These are phyloP conservation scores for Exophiala calicioides DNA, from an alignment of 2,329 filamentous ascomycete species.

Conservation along the genomic window DNA sequence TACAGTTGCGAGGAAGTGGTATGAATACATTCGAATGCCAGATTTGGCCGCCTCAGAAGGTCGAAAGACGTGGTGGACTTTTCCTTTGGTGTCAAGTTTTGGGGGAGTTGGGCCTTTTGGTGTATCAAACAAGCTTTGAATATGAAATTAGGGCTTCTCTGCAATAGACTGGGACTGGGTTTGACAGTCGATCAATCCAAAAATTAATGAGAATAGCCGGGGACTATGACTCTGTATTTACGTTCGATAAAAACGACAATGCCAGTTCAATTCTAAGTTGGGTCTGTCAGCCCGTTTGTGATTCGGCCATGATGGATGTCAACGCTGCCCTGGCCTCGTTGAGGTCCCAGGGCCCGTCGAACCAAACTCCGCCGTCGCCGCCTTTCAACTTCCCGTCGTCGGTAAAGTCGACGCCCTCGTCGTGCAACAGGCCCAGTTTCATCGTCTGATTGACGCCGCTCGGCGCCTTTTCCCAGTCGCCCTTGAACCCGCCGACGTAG, in stretches of 20 bases:
- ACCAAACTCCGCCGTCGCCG: slow-evolving; percentile 21
- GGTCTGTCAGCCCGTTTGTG: background rate
- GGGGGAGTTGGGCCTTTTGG: slow-evolving; percentile 7
- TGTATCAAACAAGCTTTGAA: slow-evolving; percentile 14
- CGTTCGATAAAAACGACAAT: no score
- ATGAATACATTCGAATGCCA: slow-evolving; percentile 6
- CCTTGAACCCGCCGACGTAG: slow-evolving; percentile 50
- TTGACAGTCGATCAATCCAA: slow-evolving; percentile 2
- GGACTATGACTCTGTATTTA: no score
- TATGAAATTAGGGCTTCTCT: slow-evolving; percentile 16
- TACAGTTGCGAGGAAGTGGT: background rate
- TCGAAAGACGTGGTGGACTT: slow-evolving; percentile 10
- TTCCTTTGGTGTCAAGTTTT: slow-evolving; percentile 10
- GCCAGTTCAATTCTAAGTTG: background rate
- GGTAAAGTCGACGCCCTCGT: slow-evolving; percentile 41
- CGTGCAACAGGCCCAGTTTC: slow-evolving; percentile 38
- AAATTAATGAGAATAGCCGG: no score
- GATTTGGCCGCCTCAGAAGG: slow-evolving; percentile 1
- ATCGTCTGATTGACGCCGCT: slow-evolving; percentile 46
- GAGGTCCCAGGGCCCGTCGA: slow-evolving; percentile 24
- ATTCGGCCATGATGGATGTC: background rate
- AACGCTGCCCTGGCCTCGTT: slow-evolving; percentile 2
- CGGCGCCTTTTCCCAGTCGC: slow-evolving; percentile 50
- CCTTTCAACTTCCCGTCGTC: slow-evolving; percentile 29
- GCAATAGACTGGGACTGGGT: slow-evolving; percentile 21